Evolutionary conservation across 1,284 basidiomycete genomes (phyloP).

Genomic region (Malassezia restricta): DNA sequence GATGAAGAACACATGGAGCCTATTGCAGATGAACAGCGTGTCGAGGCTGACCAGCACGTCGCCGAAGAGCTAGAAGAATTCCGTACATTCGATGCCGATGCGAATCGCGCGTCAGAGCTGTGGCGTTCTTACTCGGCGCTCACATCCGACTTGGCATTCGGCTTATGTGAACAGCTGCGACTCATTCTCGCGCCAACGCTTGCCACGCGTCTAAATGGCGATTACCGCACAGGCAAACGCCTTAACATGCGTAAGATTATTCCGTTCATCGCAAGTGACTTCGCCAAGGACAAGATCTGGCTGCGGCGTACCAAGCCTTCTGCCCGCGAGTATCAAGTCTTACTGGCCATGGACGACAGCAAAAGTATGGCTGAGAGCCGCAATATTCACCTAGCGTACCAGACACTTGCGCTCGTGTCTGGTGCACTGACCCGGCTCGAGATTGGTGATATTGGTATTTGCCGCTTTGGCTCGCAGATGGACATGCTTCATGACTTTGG

Average conservation of each 20-base stretch:
- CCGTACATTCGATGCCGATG: constrained; percentile 55
- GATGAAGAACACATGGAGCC: constrained; percentile 20
- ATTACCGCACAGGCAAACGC: constrained; percentile 94
- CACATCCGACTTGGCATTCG: constrained; percentile 79
- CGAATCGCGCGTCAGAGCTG: constrained; percentile 58
- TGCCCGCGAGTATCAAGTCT: constrained; percentile 87
- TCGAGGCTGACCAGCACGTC: constrained; percentile 34
- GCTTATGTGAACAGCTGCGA: constrained; percentile 70
- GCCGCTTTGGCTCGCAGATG: constrained; percentile 75
- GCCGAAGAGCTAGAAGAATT: constrained; percentile 47
- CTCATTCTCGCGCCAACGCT: constrained; percentile 90
- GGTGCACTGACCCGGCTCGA: constrained; percentile 84
- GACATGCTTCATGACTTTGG: constrained; percentile 75
- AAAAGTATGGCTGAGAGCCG: constrained; percentile 90
- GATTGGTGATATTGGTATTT: constrained; percentile 83
- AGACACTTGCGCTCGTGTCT: constrained; percentile 82
- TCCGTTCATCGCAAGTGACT: constrained; percentile 94
- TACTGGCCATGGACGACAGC: constrained; percentile 89
- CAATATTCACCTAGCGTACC: constrained; percentile 83
- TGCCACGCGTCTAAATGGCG: constrained; percentile 85
- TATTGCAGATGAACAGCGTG: constrained; percentile 28
- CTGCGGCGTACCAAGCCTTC: constrained; percentile 83
- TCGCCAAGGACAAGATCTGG: constrained; percentile 99
- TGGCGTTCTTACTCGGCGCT: constrained; percentile 84
- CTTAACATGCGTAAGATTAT: constrained; percentile 99